Evolutionary conservation across 805 yeast genomes (phyloP).

Genomic region (Candida rishiriensis): DNA sequence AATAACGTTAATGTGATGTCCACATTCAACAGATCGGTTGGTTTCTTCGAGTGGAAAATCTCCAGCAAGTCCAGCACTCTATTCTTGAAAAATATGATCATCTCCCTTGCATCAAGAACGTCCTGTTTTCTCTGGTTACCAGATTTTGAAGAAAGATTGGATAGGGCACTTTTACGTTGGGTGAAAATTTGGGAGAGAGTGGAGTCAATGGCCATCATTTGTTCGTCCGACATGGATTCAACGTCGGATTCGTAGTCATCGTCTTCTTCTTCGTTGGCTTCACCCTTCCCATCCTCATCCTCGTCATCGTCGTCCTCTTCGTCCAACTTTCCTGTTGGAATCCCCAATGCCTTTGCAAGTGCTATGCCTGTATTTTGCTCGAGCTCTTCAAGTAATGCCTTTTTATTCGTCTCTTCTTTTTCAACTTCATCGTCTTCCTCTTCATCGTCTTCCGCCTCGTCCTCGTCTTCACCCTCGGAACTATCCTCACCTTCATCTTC

Average conservation of each 20-base stretch:
- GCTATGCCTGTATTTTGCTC: slow-evolving; percentile 52
- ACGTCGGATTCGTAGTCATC: slow-evolving; percentile 57
- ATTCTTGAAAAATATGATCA: slow-evolving; percentile 72
- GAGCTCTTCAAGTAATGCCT: slow-evolving; percentile 32
- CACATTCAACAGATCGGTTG: slow-evolving; percentile 36
- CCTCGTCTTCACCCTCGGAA: slow-evolving; percentile 34
- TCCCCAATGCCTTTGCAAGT: slow-evolving; percentile 66
- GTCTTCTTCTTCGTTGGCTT: slow-evolving; percentile 39
- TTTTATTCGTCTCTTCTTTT: slow-evolving; percentile 39
- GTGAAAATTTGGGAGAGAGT: slow-evolving; percentile 80
- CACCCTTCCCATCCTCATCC: slow-evolving; percentile 25
- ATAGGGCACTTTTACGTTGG: slow-evolving; percentile 68
- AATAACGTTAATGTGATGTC: slow-evolving; percentile 53
- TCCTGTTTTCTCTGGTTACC: slow-evolving; percentile 71
- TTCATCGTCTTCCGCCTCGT: slow-evolving; percentile 36
- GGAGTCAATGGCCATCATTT: slow-evolving; percentile 90
- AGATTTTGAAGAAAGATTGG: slow-evolving; percentile 38
- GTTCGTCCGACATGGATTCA: slow-evolving; percentile 92
- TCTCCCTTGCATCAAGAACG: slow-evolving; percentile 73
- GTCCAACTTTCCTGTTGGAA: slow-evolving; percentile 47
- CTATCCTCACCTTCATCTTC: slow-evolving; percentile 33
- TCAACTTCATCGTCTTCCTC: slow-evolving; percentile 20
- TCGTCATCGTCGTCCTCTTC: slow-evolving; percentile 34
- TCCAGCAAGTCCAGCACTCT: slow-evolving; percentile 77
- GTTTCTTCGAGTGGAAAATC: slow-evolving; percentile 46